Percentiles rank a stretch among this genome's conserved stretches.
Evolutionary conservation across 108 stramenopile genomes (phyloP).

Genomic region (Skeletonema tropicum): DNA sequence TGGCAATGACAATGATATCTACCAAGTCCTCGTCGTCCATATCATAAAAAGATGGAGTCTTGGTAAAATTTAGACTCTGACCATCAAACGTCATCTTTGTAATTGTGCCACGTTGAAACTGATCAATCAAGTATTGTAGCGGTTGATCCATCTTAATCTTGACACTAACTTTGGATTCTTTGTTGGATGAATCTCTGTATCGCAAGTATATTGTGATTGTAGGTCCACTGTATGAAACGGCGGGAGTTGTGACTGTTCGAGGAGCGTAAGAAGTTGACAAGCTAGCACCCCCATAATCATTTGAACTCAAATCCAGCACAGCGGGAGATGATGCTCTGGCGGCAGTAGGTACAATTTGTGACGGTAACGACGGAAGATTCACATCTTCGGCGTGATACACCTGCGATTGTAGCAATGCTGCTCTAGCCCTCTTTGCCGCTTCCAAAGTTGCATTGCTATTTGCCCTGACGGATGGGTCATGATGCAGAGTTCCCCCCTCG

Average conservation of each 20-base stretch:
- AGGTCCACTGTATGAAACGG: conserved; percentile 13
- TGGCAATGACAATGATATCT: conserved; percentile 43
- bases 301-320: neutral
- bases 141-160: conserved; percentile 47
- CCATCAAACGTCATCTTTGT: conserved; percentile 55
- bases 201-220: conserved; percentile 25
- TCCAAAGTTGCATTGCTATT: conserved; percentile 14
- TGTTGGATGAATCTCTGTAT: conserved; percentile 29
- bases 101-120: conserved; percentile 25
- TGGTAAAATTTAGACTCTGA: conserved; percentile 40
- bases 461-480: conserved; percentile 25
- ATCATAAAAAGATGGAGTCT: conserved; percentile 64
- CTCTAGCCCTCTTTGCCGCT: conserved; percentile 23
- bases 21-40: conserved; percentile 78
- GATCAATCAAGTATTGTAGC: conserved; percentile 26
- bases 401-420: conserved; percentile 47
- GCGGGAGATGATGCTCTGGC: neutral
- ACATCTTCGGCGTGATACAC: conserved; percentile 66
- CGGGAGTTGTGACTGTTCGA: conserved; percentile 3
- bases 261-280: conserved; percentile 5
- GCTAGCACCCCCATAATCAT: conserved; percentile 12
- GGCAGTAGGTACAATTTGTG: neutral
- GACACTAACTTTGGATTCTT: conserved; percentile 18
- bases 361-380: conserved; percentile 18
- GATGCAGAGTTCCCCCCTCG: neutral